Conservation (phyloP, 495 filamentous ascomycete genomes). For the Astrothelium macrocarpum region DNA sequence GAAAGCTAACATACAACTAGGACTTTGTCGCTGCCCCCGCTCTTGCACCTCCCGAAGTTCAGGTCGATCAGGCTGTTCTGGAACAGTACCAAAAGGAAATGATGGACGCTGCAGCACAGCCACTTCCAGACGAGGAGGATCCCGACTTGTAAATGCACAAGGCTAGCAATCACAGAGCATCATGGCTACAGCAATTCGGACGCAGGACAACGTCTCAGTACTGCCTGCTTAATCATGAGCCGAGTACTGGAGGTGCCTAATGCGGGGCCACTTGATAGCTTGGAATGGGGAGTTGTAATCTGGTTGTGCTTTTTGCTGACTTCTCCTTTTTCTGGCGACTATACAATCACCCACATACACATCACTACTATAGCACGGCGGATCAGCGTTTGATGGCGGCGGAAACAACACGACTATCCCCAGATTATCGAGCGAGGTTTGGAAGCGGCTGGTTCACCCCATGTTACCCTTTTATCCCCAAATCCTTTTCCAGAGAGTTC, state of each 20-base stretch:
- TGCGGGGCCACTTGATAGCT: background rate
- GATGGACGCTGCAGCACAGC: slow-evolving; percentile 65
- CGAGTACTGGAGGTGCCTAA: background rate
- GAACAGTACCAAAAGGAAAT: slow-evolving; percentile 82
- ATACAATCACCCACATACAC: background rate
- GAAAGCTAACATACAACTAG: slow-evolving; percentile 37
- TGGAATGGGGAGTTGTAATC: background rate
- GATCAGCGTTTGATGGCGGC: background rate
- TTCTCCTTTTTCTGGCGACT: background rate
- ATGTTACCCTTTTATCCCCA: background rate
- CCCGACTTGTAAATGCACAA: slow-evolving; percentile 50
- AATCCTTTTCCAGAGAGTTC: background rate
- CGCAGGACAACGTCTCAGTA: too few species aligned
- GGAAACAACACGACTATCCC: background rate
- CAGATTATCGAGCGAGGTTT: background rate
- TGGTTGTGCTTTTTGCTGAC: slow-evolving; percentile 5
- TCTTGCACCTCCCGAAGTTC: slow-evolving; percentile 83
- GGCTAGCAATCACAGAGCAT: background rate
- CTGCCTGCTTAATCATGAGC: too few species aligned
- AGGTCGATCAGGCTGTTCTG: slow-evolving; percentile 74
- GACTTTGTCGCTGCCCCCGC: slow-evolving; percentile 96
- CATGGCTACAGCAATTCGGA: too few species aligned
- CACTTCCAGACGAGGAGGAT: slow-evolving; percentile 94
- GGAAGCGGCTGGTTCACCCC: background rate
- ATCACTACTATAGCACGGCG: background rate